These are phyloP conservation scores for Phytophthora cactorum DNA, from an alignment of 352 stramenopile species.

Conservation along the genomic window DNA sequence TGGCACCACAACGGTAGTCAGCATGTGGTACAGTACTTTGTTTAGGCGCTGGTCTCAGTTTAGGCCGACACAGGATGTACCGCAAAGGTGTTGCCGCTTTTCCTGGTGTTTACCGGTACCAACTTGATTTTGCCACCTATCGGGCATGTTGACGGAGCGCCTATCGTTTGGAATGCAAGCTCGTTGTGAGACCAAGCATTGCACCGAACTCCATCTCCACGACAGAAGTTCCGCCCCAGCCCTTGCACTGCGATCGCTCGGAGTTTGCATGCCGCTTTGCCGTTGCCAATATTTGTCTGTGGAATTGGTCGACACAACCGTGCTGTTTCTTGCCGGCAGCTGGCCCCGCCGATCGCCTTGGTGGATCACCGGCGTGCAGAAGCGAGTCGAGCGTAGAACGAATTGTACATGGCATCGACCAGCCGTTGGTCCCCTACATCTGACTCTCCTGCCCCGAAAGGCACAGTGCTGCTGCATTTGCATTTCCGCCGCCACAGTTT, in stretches of 20 bases:
- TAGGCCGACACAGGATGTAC: conserved; percentile 4
- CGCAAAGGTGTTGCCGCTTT: conserved; percentile 4
- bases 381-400: conserved; percentile 35
- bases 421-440: conserved; percentile 32
- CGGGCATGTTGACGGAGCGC: conserved; percentile 19
- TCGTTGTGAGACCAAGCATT: conserved; percentile 1
- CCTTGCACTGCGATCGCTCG: not conserved
- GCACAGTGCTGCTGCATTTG: conserved; percentile 18
- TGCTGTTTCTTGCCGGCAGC: conserved; percentile 28
- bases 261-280: not conserved
- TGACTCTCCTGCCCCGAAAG: conserved; percentile 28
- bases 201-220: conserved; percentile 16
- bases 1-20: conserved; percentile 23
- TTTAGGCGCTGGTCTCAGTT: conserved; percentile 20
- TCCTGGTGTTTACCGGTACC: conserved; percentile 5
- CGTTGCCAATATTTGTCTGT: conserved; percentile 8
- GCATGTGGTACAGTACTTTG: conserved; percentile 22
- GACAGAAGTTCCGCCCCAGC: conserved; percentile 28
- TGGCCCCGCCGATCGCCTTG: conserved; percentile 28
- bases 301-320: conserved; percentile 13
- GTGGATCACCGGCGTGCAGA: conserved; percentile 35
- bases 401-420: conserved; percentile 28
- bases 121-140: conserved; percentile 18
- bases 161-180: conserved; percentile 17
- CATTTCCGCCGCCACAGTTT: conserved; percentile 29